Conservation (phyloP, 306 rosid species). For the Rubus parviflorus region DNA sequence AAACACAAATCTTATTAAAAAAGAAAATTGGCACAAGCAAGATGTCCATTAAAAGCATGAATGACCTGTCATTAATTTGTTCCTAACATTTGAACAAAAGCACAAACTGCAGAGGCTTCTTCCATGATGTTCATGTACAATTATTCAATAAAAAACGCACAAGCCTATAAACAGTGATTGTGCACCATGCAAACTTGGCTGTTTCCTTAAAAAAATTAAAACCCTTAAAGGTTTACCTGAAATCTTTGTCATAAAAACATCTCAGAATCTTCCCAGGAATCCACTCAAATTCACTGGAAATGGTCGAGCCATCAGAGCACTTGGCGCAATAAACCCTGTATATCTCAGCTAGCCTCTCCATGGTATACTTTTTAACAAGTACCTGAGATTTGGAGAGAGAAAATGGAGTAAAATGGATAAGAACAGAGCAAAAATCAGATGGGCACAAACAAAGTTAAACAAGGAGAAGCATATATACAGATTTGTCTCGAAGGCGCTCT, state of each 20-base stretch:
- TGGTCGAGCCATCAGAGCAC: constrained; percentile 44
- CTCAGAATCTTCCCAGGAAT: constrained; percentile 92
- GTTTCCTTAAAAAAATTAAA: neutral
- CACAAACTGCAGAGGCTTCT: neutral
- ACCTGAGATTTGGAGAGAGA: constrained; percentile 50
- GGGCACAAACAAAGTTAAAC: constrained; percentile 4
- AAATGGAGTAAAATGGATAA: constrained; percentile 26
- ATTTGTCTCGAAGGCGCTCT: constrained; percentile 96
- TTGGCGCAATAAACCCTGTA: constrained; percentile 65
- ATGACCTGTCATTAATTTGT: neutral
- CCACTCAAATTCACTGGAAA: constrained; percentile 67
- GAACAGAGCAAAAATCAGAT: constrained; percentile 18
- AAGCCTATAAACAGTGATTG: constrained; percentile 2
- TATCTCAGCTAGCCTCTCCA: constrained; percentile 92
- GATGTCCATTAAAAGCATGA: neutral
- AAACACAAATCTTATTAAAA: neutral
- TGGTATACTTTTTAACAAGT: constrained; percentile 86
- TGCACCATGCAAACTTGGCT: constrained; percentile 14
- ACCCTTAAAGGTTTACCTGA: constrained; percentile 54
- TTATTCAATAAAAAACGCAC: neutral
- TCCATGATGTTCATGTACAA: neutral
- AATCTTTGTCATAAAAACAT: constrained; percentile 94
- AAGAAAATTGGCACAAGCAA: neutral
- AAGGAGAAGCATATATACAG: constrained; percentile 54
- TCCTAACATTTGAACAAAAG: constrained; percentile 3